phyloP scores from a whole-genome alignment of 2,329 filamentous ascomycete species.

The Fusarium chlamydosporum region DNA sequence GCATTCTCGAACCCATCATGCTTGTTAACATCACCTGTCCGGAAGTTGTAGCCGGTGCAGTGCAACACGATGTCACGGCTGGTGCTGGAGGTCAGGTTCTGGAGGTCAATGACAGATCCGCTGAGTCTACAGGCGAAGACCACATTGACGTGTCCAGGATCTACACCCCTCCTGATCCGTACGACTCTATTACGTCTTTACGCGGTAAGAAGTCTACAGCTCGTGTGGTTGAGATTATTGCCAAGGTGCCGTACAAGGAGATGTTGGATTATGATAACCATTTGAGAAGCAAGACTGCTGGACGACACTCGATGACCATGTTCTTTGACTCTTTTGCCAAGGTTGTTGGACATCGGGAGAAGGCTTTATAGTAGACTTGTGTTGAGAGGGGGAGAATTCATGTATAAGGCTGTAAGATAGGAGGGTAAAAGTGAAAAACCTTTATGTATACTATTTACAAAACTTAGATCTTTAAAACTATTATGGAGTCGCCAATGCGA shows the following conservation, averaged over 20 bases:
- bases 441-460: constrained; percentile 14
- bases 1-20: constrained; percentile 95
- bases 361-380: constrained; percentile 55
- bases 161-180: constrained; percentile 91
- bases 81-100: constrained; percentile 80
- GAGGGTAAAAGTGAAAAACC: not conserved
- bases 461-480: not conserved
- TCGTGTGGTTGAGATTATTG: constrained; percentile 77
- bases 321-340: constrained; percentile 70
- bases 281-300: constrained; percentile 87
- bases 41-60: constrained; percentile 82
- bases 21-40: constrained; percentile 87
- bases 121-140: constrained; percentile 55
- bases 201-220: constrained; percentile 64
- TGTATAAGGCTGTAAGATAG: constrained; percentile 22
- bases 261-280: constrained; percentile 97
- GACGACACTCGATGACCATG: constrained; percentile 75
- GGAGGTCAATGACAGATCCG: constrained; percentile 73
- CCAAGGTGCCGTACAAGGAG: constrained; percentile 92
- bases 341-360: constrained; percentile 69
- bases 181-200: constrained; percentile 71
- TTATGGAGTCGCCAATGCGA: not conserved
- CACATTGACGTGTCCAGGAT: constrained; percentile 79
- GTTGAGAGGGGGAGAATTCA: not conserved
- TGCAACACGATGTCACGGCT: constrained; percentile 85